Base-by-base conservation (phyloP, 2,329 filamentous ascomycete genomes). In the Aspergillus fumigatus region DNA sequence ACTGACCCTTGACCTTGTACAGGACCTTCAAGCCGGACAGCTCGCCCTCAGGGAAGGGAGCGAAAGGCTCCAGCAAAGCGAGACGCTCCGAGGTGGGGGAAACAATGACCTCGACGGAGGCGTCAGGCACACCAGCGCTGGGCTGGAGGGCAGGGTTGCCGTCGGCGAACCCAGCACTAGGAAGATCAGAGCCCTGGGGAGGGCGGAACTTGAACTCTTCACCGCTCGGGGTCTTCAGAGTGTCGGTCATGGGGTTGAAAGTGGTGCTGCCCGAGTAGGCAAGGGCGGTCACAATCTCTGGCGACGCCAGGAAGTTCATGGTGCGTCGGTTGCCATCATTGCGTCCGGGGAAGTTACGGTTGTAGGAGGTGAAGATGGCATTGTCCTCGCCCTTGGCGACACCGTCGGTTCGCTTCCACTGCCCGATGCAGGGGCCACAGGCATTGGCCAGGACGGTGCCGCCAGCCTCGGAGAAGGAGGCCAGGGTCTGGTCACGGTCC, bases 291-390 rank as follows among this genome's bases (percentile, higher is more conserved):
- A 99, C 94, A 56, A 99, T 85, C 76, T 99, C 94, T 6, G 94
- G 94, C 0, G 92, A 97, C 9, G 94, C 93, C 52, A 99, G 84
- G 79, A 99, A 99, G 82, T 97, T 99, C 92, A 97, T 97, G 8
- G 94, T 99, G 45, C 88, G 87, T 23, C 90, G 87, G 79, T 99
- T 99, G 60, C 94, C 94, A 70, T 99, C 94, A 73, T 99, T 99
- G 63, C 94, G 89, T 59, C 91, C 93, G 51, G 90, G 90, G 81
- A 99, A 99, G 79, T 99, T 99, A 59, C 94, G 90, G 82, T 99
- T 99, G 80, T 97, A 99, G 0, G 92, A 97, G 9, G 92, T 93
- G 69, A 99, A 85, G 67, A 99, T 97, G 60, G 94, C 94, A 71
- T 99, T 99, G 53, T 85, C 80, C 57, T 92, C 90, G 60, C 92